Conservation (phyloP, 2,329 filamentous ascomycete genomes). For the Fusarium ramigenum region DNA sequence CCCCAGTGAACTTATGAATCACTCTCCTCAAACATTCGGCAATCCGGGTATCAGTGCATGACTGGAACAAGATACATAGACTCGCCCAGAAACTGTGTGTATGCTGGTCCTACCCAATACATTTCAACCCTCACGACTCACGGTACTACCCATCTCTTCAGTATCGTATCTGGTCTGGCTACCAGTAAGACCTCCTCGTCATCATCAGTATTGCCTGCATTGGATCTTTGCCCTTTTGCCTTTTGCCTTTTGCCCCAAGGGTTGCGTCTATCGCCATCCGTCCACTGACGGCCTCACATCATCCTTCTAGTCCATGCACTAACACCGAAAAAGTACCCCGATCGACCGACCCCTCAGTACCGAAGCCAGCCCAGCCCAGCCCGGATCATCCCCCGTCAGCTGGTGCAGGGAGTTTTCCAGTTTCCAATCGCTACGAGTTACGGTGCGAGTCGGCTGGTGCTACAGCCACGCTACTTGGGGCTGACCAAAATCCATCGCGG, state of each 20-base stretch:
- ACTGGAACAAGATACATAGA: conserved; percentile 2
- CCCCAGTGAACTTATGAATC: background rate
- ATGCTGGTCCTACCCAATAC: background rate
- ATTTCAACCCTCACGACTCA: background rate
- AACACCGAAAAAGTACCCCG: conserved; percentile 34
- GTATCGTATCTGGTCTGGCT: background rate
- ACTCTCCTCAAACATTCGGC: background rate
- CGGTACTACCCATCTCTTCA: background rate
- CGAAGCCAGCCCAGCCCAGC: conserved; percentile 36
- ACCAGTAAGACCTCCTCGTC: conserved; percentile 8
- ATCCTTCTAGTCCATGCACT: conserved; percentile 20
- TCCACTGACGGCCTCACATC: conserved; percentile 22
- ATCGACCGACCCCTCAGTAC: conserved; percentile 37
- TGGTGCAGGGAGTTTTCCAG: conserved; percentile 34
- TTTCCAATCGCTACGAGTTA: conserved; percentile 8
- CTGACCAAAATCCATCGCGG: background rate
- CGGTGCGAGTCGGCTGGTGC: conserved; percentile 4
- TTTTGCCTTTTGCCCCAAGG: conserved; percentile 28
- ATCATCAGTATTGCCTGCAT: conserved; percentile 27
- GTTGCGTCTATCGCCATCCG: conserved; percentile 36
- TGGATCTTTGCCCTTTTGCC: conserved; percentile 28
- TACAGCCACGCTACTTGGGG: conserved; percentile 19
- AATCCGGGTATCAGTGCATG: background rate
- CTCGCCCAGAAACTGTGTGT: background rate
- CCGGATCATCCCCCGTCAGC: conserved; percentile 36